Base-by-base conservation (phyloP, 2,329 filamentous ascomycete species). In the Tolypocladium ophioglossoides region DNA sequence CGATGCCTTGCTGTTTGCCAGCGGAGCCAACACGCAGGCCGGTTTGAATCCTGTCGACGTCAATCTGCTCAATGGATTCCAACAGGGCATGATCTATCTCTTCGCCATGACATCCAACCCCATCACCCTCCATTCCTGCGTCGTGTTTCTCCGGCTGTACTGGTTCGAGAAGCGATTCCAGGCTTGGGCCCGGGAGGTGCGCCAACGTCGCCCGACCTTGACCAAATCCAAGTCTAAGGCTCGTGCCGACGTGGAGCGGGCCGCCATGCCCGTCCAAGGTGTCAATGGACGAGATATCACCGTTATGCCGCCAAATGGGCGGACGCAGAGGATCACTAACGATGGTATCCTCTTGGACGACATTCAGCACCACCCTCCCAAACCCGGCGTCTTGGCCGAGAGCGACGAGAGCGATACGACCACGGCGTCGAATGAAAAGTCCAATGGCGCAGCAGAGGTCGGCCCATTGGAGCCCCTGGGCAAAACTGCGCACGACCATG, bases 161-260 rank as follows among this genome's bases (percentile, higher is more conserved):
- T 99, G 92, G 92, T 99, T 99, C 67, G 91, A 99, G 71, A 96
- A 95, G 70, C 83, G 91, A 9, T 97, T 99, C 66, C 87, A 95
- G 66, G 79, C 88, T 62, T 81, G 96, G 59, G 91, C 87, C 16
- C 78, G 78, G 37, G 88, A 95, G 62, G 84, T 88, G 1, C 82
- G 83, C 53, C 76, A 73, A 46, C 75, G 85, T 52, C 82, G 91
- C 53, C 78, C 79, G 53, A 86, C 79, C 38, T 70, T 85, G n/a
- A 74, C 78, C 70, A 74, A 84, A 74, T 73, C 87, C 65, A 71
- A 82, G 72, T 72, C 85, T 66, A 71, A 76, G 55, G 64, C 72
- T 2, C 62, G 59, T 27, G 60, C 66, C 10, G 78, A 83, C 50
- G 58, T 73, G 5, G 71, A 72, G 24, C 41, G 34, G 18, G 52